These are phyloP conservation scores for Kodamaea nitidulidarum DNA, from an alignment of 805 yeast species.

Conservation along the genomic window DNA sequence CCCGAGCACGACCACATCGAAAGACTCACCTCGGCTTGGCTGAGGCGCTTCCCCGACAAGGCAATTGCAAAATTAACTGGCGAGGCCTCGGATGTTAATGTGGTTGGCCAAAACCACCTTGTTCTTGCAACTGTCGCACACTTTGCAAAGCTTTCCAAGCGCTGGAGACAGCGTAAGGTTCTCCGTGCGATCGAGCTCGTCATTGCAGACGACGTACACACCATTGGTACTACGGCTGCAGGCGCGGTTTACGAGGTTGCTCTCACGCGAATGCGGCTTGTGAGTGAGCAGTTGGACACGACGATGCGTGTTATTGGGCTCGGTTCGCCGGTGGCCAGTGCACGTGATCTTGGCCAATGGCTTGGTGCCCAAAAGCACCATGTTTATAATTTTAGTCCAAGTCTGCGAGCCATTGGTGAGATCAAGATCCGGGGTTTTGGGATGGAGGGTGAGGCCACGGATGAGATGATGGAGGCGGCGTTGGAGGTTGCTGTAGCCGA, in stretches of 20 bases:
- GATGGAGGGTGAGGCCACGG: not conserved
- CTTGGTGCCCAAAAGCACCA: constrained; percentile 61
- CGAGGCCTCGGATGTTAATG: constrained; percentile 52
- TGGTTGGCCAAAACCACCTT: constrained; percentile 60
- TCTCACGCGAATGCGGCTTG: constrained; percentile 67
- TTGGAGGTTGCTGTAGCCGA: not conserved
- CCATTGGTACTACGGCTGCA: constrained; percentile 48
- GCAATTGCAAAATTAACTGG: constrained; percentile 51
- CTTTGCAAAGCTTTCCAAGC: constrained; percentile 66
- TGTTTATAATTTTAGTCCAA: constrained; percentile 69
- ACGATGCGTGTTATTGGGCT: constrained; percentile 62
- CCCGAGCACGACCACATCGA: constrained; percentile 61
- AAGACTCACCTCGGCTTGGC: constrained; percentile 48
- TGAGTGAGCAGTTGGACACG: constrained; percentile 60
- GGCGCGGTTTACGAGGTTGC: constrained; percentile 67
- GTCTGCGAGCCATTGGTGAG: constrained; percentile 47
- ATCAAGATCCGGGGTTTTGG: constrained; percentile 3
- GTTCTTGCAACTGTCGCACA: constrained; percentile 76
- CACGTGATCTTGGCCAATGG: constrained; percentile 82
- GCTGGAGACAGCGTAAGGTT: constrained; percentile 78
- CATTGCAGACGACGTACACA: constrained; percentile 71
- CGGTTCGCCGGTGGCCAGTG: constrained; percentile 66
- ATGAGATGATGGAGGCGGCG: constrained; percentile 5
- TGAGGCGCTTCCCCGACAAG: constrained; percentile 49
- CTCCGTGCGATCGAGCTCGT: constrained; percentile 65